Conservation (phyloP, 768 basidiomycete genomes). For the Suillus hirtellus region DNA sequence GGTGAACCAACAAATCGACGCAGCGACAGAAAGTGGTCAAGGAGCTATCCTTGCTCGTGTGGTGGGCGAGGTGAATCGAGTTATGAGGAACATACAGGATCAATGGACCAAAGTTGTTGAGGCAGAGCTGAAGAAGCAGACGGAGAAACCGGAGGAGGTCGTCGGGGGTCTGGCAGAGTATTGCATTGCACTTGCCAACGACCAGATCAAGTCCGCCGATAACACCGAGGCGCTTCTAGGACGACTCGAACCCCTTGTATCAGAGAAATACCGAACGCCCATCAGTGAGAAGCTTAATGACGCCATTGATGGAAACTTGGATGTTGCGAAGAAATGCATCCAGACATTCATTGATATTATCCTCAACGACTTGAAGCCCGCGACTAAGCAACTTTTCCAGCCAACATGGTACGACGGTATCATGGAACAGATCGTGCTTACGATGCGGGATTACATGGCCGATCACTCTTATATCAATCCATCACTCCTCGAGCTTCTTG, state of each 20-base stretch:
- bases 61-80: slow-evolving; percentile 82
- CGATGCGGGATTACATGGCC: slow-evolving; percentile 94
- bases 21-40: slow-evolving; percentile 94
- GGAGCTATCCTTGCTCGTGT: slow-evolving; percentile 91
- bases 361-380: slow-evolving; percentile 91
- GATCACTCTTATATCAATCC: slow-evolving; percentile 92
- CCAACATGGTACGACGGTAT: slow-evolving; percentile 88
- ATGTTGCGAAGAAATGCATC: slow-evolving; percentile 97
- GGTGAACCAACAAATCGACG: slow-evolving; percentile 95
- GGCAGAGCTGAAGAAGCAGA: slow-evolving; percentile 81
- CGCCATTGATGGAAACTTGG: slow-evolving; percentile 96
- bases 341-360: slow-evolving; percentile 92
- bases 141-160: slow-evolving; percentile 85
- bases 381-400: slow-evolving; percentile 82
- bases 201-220: slow-evolving; percentile 95
- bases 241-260: slow-evolving; percentile 88
- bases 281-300: slow-evolving; percentile 91
- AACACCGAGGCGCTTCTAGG: slow-evolving; percentile 84
- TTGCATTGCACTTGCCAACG: slow-evolving; percentile 94
- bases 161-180: slow-evolving; percentile 92
- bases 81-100: slow-evolving; percentile 86
- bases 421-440: slow-evolving; percentile 88
- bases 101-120: slow-evolving; percentile 87
- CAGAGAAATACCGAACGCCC: slow-evolving; percentile 81
- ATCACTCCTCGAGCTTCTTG: slow-evolving; percentile 84